Conservation (phyloP, 768 basidiomycete species). For the Lactarius quietus region DNA sequence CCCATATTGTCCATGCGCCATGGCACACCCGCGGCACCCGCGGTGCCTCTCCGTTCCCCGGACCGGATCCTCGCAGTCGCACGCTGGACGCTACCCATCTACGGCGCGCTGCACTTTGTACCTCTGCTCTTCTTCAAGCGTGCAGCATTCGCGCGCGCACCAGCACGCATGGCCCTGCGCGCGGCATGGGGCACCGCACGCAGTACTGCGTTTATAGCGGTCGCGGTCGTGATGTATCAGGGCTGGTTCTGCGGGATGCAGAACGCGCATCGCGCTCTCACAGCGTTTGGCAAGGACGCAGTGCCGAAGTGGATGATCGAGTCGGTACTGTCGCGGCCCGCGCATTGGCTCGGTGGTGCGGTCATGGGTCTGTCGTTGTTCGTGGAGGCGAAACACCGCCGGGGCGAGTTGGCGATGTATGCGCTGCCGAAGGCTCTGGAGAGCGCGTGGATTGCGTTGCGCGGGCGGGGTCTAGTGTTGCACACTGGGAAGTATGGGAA, state of each 20-base stretch:
- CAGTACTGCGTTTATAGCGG: slow-evolving; percentile 83
- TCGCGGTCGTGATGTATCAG: slow-evolving; percentile 81
- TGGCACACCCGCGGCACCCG: slow-evolving; percentile 73
- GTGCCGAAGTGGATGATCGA: slow-evolving; percentile 49
- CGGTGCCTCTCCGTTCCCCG: slow-evolving; percentile 56
- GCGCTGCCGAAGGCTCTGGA: slow-evolving; percentile 87
- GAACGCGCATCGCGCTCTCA: slow-evolving; percentile 49
- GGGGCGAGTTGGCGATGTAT: slow-evolving; percentile 91
- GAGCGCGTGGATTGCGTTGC: slow-evolving; percentile 79
- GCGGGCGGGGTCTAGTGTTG: slow-evolving; percentile 73
- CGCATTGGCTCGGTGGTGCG: slow-evolving; percentile 74
- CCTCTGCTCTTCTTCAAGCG: slow-evolving; percentile 83
- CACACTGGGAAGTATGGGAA: slow-evolving; percentile 68
- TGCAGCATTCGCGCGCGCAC: slow-evolving; percentile 59
- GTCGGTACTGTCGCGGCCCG: slow-evolving; percentile 59
- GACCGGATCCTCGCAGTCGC: slow-evolving; percentile 77
- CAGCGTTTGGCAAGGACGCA: slow-evolving; percentile 27
- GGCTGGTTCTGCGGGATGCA: slow-evolving; percentile 67
- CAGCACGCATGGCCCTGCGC: slow-evolving; percentile 58
- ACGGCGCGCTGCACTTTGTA: slow-evolving; percentile 86
- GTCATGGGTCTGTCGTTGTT: slow-evolving; percentile 74
- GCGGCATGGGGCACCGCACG: slow-evolving; percentile 70
- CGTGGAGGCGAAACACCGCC: slow-evolving; percentile 83
- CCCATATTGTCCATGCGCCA: slow-evolving; percentile 58
- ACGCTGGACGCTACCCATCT: slow-evolving; percentile 79